phyloP scores from a whole-genome alignment of 495 filamentous ascomycete genomes.

The Lasiosphaeria hispida region DNA sequence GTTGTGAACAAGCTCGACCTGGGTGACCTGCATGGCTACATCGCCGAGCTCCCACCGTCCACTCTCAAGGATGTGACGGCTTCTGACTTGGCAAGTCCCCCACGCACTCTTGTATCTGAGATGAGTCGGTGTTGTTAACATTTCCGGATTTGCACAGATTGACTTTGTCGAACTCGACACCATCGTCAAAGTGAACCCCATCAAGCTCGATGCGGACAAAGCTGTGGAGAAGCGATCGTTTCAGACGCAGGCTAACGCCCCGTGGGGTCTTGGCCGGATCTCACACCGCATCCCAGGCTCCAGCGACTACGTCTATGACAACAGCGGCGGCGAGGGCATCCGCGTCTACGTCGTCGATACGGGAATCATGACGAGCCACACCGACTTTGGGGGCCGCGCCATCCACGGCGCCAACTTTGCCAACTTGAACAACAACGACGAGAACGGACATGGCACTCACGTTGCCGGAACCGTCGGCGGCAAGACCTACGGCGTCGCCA shows the following conservation, averaged over 20 bases:
- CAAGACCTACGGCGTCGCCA: slow-evolving; percentile 61
- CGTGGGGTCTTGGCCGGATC: slow-evolving; percentile 58
- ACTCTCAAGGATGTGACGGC: slow-evolving; percentile 12
- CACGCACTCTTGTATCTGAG: background rate
- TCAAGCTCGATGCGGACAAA: background rate
- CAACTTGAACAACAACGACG: slow-evolving; percentile 42
- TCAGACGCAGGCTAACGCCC: slow-evolving; percentile 18
- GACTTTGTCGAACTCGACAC: slow-evolving; percentile 24
- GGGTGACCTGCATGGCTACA: slow-evolving; percentile 16
- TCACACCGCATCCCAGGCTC: slow-evolving; percentile 43
- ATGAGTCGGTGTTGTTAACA: too few relatives aligned
- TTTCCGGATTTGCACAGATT: slow-evolving; percentile 4
- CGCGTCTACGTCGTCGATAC: slow-evolving; percentile 56
- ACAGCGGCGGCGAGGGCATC: slow-evolving; percentile 11
- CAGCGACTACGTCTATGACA: slow-evolving; percentile 40
- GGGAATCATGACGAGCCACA: slow-evolving; percentile 54
- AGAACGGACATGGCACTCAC: slow-evolving; percentile 65
- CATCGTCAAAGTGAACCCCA: slow-evolving; percentile 7
- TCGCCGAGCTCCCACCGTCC: slow-evolving; percentile 16
- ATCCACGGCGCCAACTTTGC: slow-evolving; percentile 56
- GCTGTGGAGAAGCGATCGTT: slow-evolving; percentile 14
- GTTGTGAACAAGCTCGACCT: slow-evolving; percentile 12
- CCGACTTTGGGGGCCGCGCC: slow-evolving; percentile 55
- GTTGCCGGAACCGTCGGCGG: slow-evolving; percentile 60
- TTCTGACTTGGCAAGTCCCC: slow-evolving; percentile 8